Evolutionary conservation across 495 filamentous ascomycete genomes (phyloP).

Genomic region (Penicillium atrosanguineum): DNA sequence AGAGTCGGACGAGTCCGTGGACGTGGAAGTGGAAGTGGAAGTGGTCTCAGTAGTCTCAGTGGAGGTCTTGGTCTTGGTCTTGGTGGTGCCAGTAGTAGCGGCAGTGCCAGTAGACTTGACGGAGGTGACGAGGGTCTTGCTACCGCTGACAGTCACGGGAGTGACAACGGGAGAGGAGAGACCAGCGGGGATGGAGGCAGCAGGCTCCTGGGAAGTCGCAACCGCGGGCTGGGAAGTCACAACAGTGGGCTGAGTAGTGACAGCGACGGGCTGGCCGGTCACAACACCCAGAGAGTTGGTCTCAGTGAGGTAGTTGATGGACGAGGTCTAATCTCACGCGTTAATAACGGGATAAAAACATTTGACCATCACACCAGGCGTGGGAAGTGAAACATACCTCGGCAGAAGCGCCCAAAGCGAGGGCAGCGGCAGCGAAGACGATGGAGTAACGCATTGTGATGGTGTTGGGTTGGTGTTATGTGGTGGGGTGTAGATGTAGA

Average conservation of each 20-base stretch:
- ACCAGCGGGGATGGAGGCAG: conserved; percentile 51
- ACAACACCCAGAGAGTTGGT: conserved; percentile 57
- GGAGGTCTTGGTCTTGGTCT: conserved; percentile 7
- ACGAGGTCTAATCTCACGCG: conserved; percentile 25
- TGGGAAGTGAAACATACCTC: conserved; percentile 17
- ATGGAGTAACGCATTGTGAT: conserved; percentile 42
- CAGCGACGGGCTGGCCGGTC: conserved; percentile 46
- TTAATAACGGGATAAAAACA: background rate
- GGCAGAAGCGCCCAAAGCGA: conserved; percentile 26
- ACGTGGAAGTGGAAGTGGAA: conserved; percentile 13
- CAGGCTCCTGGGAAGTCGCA: conserved; percentile 41
- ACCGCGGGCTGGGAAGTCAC: conserved; percentile 44
- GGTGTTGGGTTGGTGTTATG: conserved; percentile 2
- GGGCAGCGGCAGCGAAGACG: conserved; percentile 39
- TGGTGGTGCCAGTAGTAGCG: conserved; percentile 6
- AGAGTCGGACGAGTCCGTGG: conserved; percentile 16
- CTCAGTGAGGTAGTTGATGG: conserved; percentile 43
- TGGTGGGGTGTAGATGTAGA: background rate
- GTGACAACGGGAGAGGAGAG: conserved; percentile 28
- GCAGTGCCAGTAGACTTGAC: conserved; percentile 10
- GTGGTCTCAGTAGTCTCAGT: conserved; percentile 15
- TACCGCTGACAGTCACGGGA: conserved; percentile 7
- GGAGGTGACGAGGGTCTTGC: conserved; percentile 9
- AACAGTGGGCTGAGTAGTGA: conserved; percentile 42
- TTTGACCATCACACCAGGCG: background rate